Base-by-base conservation (phyloP, 2,329 filamentous ascomycete species). In the Xylariaceae sp. region DNA sequence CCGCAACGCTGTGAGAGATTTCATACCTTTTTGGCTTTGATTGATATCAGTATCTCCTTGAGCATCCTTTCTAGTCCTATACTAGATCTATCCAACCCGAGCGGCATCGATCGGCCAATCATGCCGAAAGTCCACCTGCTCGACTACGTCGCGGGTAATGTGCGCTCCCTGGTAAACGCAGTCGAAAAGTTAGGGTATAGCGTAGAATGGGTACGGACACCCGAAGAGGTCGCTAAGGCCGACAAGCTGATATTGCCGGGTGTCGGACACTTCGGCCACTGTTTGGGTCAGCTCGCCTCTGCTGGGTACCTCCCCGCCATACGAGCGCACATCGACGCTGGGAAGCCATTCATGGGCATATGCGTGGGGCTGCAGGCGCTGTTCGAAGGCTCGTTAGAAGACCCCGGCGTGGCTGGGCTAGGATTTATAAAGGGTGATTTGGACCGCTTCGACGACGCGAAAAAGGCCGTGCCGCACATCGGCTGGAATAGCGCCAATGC, bases 291-390 rank as follows among this genome's bases (percentile, higher is more conserved):
- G 70, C 86, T 99, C 63, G 80, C 87, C 13, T 81, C 85, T 35
- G 91, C 91, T 30, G 91, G 89, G 59, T 99, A 92, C 74, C 78
- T 93, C 49, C 88, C 91, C 55, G 89, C 92, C 8, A 87, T 99
- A 60, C 84, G 81, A 63, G 80, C 85, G 61, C 92, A 97, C 76
- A 92, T 99, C 66, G 80, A 85, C 46, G 82, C 88, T 11, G 92
- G 92, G n/a, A 97, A 97, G 74, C 92, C 93, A 11, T 97, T 99
- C 70, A 95, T 99, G 87, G 92, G 89, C 43, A 96, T 99, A 67
- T 99, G 94, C 69, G 94, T 99, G 48, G 94, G 94, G 2, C 72
- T 97, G 11, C 94, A 99, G 74, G 91, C 90, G 1, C 78, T 99
- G 0, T 97, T 97, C 68, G 81, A 90, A 62, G 88, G 89, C 7